These are phyloP conservation scores for Primulina huaijiensis DNA, from an alignment of 257 asterid genomes.

Conservation along the genomic window DNA sequence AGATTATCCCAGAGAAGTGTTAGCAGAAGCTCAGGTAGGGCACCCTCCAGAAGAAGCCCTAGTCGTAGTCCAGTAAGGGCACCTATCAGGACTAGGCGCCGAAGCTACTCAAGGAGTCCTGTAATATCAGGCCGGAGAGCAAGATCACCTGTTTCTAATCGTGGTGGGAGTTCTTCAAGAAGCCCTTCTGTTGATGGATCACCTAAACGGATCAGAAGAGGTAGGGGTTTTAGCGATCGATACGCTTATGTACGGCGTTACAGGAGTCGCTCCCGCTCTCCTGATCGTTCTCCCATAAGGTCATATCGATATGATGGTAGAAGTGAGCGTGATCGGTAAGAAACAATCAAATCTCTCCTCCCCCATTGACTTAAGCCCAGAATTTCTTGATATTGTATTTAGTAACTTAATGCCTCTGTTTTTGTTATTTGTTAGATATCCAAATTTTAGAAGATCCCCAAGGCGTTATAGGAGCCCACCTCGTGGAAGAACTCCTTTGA, in stretches of 20 bases:
- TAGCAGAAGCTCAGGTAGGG: conserved; percentile 85
- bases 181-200: conserved; percentile 86
- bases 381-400: background rate
- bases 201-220: conserved; percentile 86
- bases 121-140: conserved; percentile 54
- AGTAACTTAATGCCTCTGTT: conserved; percentile 10
- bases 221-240: conserved; percentile 96
- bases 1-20: conserved; percentile 55
- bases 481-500: conserved; percentile 90
- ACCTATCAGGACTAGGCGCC: conserved; percentile 57
- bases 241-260: conserved; percentile 75
- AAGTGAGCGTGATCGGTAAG: conserved; percentile 76
- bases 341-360: conserved; percentile 4
- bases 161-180: conserved; percentile 81
- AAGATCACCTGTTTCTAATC: conserved; percentile 67
- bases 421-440: conserved; percentile 43
- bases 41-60: conserved; percentile 57
- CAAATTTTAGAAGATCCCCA: conserved; percentile 87
- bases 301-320: conserved; percentile 77
- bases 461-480: conserved; percentile 95
- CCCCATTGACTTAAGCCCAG: background rate
- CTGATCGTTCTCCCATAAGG: conserved; percentile 81
- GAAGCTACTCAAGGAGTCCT: conserved; percentile 72
- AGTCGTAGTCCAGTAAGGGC: conserved; percentile 64
- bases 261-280: conserved; percentile 91